Base-by-base conservation (phyloP, 495 filamentous ascomycete species). In the Podospora didyma region DNA sequence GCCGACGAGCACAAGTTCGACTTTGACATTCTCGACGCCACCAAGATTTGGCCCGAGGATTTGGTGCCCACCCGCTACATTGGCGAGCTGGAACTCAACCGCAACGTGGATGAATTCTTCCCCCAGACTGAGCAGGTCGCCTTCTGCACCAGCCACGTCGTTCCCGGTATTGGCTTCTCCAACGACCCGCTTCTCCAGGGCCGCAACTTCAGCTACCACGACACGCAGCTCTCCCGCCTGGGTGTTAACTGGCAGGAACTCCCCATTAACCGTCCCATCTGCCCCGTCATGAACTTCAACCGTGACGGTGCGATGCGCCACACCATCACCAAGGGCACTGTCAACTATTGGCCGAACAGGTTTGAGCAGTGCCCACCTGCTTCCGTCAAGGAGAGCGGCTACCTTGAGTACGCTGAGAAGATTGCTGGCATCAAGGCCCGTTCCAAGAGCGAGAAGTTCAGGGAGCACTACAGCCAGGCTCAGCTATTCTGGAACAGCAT, bases 281-380 rank as follows among this genome's bases (percentile, higher is more conserved):
- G 89, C 60, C 90, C 92, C 0, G 82, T 89, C 20, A 84, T 90
- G 80, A 91, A 92, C 69, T 83, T 89, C 68, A 86, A 91, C 66
- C 81, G 88, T 9, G 89, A 92, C 52, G 88, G 89, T 9, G 75
- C 76, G n/a, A 75, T 85, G 64, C 80, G 84, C 5, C 77, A 85
- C 72, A 72, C 67, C 14, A 79, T 82, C 55, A 72, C 66, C 5
- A 70, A 69, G 31, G 89, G 90, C 54, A 85, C 76, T 1, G 85
- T 91, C 60, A 95, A 93, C 73, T 96, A 96, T 75, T 96, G 87
- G 87, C 90, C 91, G 19, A 96, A 96, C 69, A 82, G 90, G 2
- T 89, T 82, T 58, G 78, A 83, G 2, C 75, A 79, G 7, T 74
- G 77, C 22, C 85, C 86, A 0, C 86, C 90, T 1, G 84, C 86